Conservation (phyloP, 23 red algal genomes). For the Gracilaria domingensis region DNA sequence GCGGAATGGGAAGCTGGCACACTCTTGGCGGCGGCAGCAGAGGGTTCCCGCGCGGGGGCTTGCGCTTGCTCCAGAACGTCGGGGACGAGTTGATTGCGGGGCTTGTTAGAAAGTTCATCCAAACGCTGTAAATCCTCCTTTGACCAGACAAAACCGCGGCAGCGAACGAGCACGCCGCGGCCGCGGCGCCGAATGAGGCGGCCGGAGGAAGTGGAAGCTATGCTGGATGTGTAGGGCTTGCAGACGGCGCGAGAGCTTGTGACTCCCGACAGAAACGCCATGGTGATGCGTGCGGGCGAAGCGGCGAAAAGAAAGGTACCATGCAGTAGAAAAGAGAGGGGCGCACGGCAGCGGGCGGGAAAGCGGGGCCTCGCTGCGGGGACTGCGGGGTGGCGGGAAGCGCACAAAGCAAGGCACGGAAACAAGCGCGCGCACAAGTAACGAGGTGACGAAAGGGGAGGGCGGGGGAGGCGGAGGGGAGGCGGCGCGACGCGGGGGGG, state of each 20-base stretch:
- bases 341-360: not conserved
- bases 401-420: not conserved
- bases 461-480: not conserved
- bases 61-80: not conserved
- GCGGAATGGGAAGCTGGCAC: not conserved
- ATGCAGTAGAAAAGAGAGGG: conserved; percentile 11
- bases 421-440: not conserved
- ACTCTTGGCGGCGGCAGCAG: not conserved
- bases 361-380: not conserved
- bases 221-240: conserved; percentile 8
- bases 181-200: conserved; percentile 38
- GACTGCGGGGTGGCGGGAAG: not conserved
- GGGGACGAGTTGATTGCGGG: conserved; percentile 26
- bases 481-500: not conserved
- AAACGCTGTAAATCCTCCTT: conserved; percentile 47
- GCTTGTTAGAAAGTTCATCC: conserved; percentile 14
- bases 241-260: conserved; percentile 27
- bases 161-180: conserved; percentile 56
- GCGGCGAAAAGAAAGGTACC: not conserved
- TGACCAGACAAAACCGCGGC: conserved; percentile 50
- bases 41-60: not conserved
- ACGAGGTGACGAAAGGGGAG: not conserved
- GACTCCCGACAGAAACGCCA: conserved; percentile 47
- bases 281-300: not conserved
- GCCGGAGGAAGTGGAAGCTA: not conserved